Conservation (phyloP, 345 rosid species). For the Gossypium rotundifolium region DNA sequence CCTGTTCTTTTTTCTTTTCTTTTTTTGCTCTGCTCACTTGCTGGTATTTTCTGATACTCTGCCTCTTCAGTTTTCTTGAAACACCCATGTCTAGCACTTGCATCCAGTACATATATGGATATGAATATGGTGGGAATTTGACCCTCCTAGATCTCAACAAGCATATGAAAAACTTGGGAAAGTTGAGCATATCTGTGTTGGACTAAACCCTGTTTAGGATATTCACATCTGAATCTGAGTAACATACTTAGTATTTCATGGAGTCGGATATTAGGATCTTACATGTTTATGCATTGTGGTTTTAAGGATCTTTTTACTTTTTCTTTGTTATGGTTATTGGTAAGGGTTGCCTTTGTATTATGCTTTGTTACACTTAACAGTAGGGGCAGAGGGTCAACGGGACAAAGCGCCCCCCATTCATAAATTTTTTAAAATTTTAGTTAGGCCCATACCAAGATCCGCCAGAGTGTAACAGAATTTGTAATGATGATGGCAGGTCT, state of each 20-base stretch:
- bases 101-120: neutral
- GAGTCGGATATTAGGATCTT: neutral
- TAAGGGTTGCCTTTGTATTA: neutral
- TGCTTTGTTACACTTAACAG: neutral
- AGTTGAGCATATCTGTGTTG: too few relatives aligned
- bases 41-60: neutral
- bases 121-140: neutral
- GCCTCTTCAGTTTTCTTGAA: neutral
- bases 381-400: too few relatives aligned
- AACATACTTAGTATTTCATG: neutral
- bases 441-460: too few relatives aligned
- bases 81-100: neutral
- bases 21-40: neutral
- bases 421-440: too few relatives aligned
- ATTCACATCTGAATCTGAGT: neutral
- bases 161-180: neutral
- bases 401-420: too few relatives aligned
- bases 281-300: neutral
- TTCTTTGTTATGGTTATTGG: too few relatives aligned
- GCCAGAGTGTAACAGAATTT: neutral
- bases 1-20: neutral
- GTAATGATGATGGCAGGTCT: conserved; percentile 38
- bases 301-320: neutral
- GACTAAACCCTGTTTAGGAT: neutral
- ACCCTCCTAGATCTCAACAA: neutral